Percentiles rank a stretch among this genome's conserved stretches.
Evolutionary conservation across 1,139 yeast genomes (phyloP).

Genomic region (Taphrina betulina): DNA sequence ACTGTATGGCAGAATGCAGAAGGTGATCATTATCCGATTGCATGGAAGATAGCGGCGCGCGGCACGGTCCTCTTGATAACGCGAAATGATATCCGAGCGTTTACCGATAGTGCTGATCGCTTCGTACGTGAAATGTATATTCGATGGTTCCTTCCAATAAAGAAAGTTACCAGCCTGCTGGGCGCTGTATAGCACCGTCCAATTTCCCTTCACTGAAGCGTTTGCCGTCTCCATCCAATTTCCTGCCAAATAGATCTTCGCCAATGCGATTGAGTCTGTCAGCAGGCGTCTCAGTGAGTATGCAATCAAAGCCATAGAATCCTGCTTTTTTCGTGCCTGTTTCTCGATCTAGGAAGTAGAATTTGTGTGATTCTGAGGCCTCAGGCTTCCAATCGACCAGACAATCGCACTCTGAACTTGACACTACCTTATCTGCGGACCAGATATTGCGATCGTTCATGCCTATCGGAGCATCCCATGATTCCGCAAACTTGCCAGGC

Average conservation of each 20-base stretch:
- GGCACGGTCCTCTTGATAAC: no score
- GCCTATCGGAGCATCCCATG: conserved; percentile 36
- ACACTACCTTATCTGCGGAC: conserved; percentile 15
- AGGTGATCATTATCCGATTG: no score
- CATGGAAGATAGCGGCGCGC: no score
- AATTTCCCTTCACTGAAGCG: conserved; percentile 14
- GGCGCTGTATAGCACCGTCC: conserved; percentile 13
- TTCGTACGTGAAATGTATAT: no score
- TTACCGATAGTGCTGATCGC: no score
- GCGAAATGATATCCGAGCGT: no score
- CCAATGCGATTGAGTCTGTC: conserved; percentile 24
- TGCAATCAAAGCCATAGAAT: conserved; percentile 14
- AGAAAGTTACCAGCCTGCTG: background rate
- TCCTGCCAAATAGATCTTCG: conserved; percentile 18
- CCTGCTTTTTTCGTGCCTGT: conserved; percentile 5
- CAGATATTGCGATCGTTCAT: conserved; percentile 38
- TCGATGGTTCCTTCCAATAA: no score
- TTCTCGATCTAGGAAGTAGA: conserved; percentile 21
- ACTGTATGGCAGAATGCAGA: no score
- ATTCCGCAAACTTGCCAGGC: conserved; percentile 71
- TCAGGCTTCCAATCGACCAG: conserved; percentile 7
- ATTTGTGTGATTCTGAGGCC: conserved; percentile 1
- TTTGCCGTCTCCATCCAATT: conserved; percentile 10
- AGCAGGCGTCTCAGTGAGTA: background rate
- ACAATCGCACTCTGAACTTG: conserved; percentile 2